Percentiles rank a stretch among this genome's conserved stretches.
Conservation (phyloP, 177 flowering plant species). For the Vitis hybrid region DNA sequence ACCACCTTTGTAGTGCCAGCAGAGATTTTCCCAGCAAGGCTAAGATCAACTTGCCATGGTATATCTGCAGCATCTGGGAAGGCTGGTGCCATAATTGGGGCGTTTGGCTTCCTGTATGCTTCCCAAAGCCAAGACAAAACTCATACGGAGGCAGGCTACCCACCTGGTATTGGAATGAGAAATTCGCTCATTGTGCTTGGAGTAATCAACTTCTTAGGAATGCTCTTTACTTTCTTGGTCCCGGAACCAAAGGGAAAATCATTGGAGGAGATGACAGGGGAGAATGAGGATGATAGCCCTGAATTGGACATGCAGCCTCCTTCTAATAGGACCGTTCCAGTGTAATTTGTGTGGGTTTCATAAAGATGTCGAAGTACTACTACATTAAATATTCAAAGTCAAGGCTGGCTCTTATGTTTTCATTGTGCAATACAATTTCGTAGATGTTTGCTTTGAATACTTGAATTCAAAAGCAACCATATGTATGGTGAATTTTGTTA, state of each 20-base stretch:
- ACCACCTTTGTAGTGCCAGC: slow-evolving; percentile 73
- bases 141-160: slow-evolving; percentile 36
- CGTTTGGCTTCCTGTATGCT: slow-evolving; percentile 60
- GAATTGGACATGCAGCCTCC: slow-evolving; percentile 1
- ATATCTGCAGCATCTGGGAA: slow-evolving; percentile 69
- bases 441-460: too few relatives aligned
- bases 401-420: too few relatives aligned
- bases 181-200: slow-evolving; percentile 45
- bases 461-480: too few relatives aligned
- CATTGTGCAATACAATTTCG: too few relatives aligned
- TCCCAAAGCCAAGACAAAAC: slow-evolving; percentile 33
- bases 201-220: slow-evolving; percentile 31
- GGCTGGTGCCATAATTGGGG: slow-evolving; percentile 67
- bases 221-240: slow-evolving; percentile 47
- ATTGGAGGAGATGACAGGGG: slow-evolving; percentile 49
- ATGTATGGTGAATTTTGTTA: too few relatives aligned
- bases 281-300: slow-evolving; percentile 18
- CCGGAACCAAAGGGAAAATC: slow-evolving; percentile 59
- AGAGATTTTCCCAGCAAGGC: slow-evolving; percentile 66
- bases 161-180: slow-evolving; percentile 48
- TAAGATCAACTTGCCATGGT: slow-evolving; percentile 67
- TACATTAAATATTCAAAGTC: too few relatives aligned
- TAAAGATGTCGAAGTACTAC: too few relatives aligned
- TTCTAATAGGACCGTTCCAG: slow-evolving; percentile 20
- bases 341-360: slow-evolving; percentile 2